Percentiles rank a stretch among this genome's conserved stretches.
Evolutionary conservation across 2,329 filamentous ascomycete genomes (phyloP).

Genomic region (Elsinoe fawcettii): DNA sequence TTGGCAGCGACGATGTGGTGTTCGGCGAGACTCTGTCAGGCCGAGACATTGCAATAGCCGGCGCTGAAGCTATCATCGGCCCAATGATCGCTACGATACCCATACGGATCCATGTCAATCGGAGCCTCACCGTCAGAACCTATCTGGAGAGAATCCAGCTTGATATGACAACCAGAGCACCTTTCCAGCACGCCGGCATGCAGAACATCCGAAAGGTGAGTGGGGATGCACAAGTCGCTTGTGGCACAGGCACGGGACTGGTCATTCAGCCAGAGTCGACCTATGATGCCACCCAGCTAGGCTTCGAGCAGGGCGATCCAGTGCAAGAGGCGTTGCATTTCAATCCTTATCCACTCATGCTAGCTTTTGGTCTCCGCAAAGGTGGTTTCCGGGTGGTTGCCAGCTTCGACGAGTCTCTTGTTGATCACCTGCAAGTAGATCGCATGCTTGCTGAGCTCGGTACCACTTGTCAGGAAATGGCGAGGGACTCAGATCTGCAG

Average conservation of each 20-base stretch:
- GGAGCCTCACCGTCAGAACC: slow-evolving; percentile 21
- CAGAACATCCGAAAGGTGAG: slow-evolving; percentile 37
- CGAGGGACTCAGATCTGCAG: background rate
- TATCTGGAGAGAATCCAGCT: slow-evolving; percentile 21
- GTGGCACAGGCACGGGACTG: slow-evolving; percentile 49
- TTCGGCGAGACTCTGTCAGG: slow-evolving; percentile 32
- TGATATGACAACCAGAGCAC: slow-evolving; percentile 25
- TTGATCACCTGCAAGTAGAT: slow-evolving; percentile 14
- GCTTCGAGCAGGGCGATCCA: slow-evolving; percentile 20
- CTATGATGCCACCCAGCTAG: slow-evolving; percentile 20
- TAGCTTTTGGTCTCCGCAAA: slow-evolving; percentile 39
- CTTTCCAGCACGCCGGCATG: slow-evolving; percentile 33
- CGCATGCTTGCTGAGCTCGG: slow-evolving; percentile 17
- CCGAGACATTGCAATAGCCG: slow-evolving; percentile 29
- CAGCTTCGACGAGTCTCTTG: slow-evolving; percentile 16
- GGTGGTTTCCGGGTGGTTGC: slow-evolving; percentile 34
- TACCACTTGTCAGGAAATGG: slow-evolving; percentile 14
- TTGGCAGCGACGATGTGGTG: slow-evolving; percentile 26
- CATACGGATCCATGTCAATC: slow-evolving; percentile 28
- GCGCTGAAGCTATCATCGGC: slow-evolving; percentile 31
- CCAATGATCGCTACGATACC: slow-evolving; percentile 35
- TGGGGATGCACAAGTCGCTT: slow-evolving; percentile 48
- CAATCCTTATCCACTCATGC: slow-evolving; percentile 41
- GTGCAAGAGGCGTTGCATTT: slow-evolving; percentile 22
- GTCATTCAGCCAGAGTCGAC: slow-evolving; percentile 42